phyloP scores from a whole-genome alignment of 2,329 filamentous ascomycete species.

The Triangularia setosa region DNA sequence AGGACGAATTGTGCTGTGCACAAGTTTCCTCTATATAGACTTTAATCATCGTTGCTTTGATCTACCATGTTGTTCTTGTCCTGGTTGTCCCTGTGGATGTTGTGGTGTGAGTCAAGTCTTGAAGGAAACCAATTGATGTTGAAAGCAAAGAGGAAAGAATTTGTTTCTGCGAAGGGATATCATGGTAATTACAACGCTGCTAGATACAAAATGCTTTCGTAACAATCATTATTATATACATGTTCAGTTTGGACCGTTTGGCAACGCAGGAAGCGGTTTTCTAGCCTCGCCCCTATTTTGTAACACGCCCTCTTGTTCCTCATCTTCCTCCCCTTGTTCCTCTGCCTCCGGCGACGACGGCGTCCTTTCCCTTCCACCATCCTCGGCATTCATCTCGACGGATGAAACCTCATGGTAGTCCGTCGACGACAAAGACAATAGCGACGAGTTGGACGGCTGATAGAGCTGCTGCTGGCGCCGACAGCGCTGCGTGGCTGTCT shows the following conservation, averaged over 20 bases:
- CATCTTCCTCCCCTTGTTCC: background rate
- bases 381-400: background rate
- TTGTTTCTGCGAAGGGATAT: background rate
- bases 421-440: background rate
- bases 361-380: background rate
- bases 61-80: background rate
- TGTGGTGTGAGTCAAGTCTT: background rate
- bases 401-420: background rate
- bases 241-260: conserved; percentile 31
- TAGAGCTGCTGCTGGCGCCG: background rate
- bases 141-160: background rate
- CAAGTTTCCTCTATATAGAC: background rate
- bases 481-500: background rate
- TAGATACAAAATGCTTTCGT: background rate
- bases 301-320: background rate
- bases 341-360: background rate
- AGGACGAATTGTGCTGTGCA: background rate
- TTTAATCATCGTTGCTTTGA: background rate
- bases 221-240: background rate
- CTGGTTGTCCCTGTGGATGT: background rate
- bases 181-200: background rate
- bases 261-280: conserved; percentile 35
- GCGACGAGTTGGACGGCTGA: background rate
- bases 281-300: conserved; percentile 10
- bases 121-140: background rate